Evolutionary conservation across 2,329 filamentous ascomycete species (phyloP).

Genomic region (Helminthosporium solani): DNA sequence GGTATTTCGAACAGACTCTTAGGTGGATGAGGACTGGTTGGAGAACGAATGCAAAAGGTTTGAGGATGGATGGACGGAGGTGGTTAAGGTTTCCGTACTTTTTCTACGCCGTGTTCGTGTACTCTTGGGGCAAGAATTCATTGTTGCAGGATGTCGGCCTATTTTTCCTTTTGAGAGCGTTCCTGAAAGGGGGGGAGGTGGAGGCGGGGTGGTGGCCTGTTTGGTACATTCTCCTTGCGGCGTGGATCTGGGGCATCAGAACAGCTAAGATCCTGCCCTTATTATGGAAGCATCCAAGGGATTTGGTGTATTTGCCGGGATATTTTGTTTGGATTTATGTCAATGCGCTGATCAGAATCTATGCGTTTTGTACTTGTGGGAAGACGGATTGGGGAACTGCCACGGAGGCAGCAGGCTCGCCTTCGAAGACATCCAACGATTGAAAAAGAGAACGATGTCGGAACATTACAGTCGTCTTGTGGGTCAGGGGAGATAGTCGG

Average conservation of each 20-base stretch:
- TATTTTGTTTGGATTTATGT: conserved; percentile 59
- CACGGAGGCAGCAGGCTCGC: background rate
- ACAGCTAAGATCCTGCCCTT: conserved; percentile 58
- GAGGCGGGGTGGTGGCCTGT: conserved; percentile 5
- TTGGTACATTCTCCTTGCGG: conserved; percentile 23
- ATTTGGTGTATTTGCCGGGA: conserved; percentile 53
- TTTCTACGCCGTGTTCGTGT: conserved; percentile 58
- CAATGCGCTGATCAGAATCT: conserved; percentile 60
- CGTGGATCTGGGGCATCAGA: conserved; percentile 60
- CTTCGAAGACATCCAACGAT: background rate
- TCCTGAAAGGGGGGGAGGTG: conserved; percentile 2
- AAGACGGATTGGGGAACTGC: conserved; percentile 19
- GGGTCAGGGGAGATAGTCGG: too few relatives aligned
- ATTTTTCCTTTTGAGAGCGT: conserved; percentile 30
- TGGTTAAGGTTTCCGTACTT: conserved; percentile 54
- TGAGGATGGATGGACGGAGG: conserved; percentile 33
- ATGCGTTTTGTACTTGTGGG: conserved; percentile 51
- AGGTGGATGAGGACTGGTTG: conserved; percentile 62
- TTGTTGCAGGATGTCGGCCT: conserved; percentile 54
- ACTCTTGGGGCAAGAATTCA: conserved; percentile 55
- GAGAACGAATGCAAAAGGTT: conserved; percentile 36
- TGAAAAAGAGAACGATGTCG: background rate
- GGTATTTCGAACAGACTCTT: conserved; percentile 55
- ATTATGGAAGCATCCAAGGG: conserved; percentile 53
- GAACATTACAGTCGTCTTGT: too few relatives aligned